A percentile compares a stretch with the other conserved stretches of the same genome.
Conservation (phyloP, 192 early-diverging fungal genomes). For the Gonapodya prolifera region DNA sequence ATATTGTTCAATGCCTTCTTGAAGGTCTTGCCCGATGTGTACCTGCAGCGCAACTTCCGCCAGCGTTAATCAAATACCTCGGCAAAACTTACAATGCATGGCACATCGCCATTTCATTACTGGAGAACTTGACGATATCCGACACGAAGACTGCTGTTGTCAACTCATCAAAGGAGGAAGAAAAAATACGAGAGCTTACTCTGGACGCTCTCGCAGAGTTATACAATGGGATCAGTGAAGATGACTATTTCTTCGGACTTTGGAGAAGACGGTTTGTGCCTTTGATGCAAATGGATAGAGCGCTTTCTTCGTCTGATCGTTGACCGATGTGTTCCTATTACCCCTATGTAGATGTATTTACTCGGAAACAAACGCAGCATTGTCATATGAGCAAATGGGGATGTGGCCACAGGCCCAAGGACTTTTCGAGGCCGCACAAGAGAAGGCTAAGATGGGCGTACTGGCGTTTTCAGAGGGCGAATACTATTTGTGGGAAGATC, state of each 20-base stretch:
- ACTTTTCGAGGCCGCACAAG: conserved; percentile 84
- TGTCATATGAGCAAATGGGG: conserved; percentile 88
- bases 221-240: conserved; percentile 69
- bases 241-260: conserved; percentile 84
- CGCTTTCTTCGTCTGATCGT: no score
- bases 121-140: conserved; percentile 40
- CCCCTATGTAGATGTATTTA: conserved; percentile 34
- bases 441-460: conserved; percentile 72
- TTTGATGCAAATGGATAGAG: no score
- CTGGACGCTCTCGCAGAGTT: conserved; percentile 83
- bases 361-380: conserved; percentile 86
- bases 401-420: conserved; percentile 86
- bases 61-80: conserved; percentile 85
- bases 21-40: conserved; percentile 68
- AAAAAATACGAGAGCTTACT: conserved; percentile 74
- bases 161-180: conserved; percentile 56
- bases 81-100: conserved; percentile 87
- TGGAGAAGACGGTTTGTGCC: conserved; percentile 64
- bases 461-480: conserved; percentile 89
- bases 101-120: conserved; percentile 73
- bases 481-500: conserved; percentile 94
- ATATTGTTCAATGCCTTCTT: conserved; percentile 85
- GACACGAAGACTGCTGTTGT: conserved; percentile 26
- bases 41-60: conserved; percentile 67
- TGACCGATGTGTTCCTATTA: no score